These are phyloP conservation scores for Scytalidium sp. DNA, from an alignment of 2,329 filamentous ascomycete genomes.

Conservation along the genomic window DNA sequence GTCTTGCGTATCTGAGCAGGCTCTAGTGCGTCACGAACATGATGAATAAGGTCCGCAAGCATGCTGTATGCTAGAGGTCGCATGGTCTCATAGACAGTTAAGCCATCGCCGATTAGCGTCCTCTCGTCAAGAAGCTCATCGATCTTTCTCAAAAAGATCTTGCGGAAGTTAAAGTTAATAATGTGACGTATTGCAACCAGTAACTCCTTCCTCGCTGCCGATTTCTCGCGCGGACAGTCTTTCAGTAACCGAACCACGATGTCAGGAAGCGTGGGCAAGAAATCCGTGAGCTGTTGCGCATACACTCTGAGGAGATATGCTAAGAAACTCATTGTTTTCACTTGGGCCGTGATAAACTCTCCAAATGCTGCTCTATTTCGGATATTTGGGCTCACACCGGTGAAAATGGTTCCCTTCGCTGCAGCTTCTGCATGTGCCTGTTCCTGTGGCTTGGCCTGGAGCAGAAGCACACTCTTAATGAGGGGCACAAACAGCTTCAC, in stretches of 20 bases:
- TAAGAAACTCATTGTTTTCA: conserved; percentile 98
- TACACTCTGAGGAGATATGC: conserved; percentile 91
- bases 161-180: conserved; percentile 97
- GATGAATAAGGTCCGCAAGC: conserved; percentile 96
- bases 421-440: conserved; percentile 85
- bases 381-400: conserved; percentile 88
- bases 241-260: conserved; percentile 89
- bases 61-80: conserved; percentile 95
- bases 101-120: conserved; percentile 89
- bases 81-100: conserved; percentile 97
- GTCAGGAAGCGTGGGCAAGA: conserved; percentile 78
- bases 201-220: conserved; percentile 88
- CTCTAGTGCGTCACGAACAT: conserved; percentile 84
- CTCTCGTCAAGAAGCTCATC: conserved; percentile 92
- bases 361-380: conserved; percentile 93
- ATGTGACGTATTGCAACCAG: conserved; percentile 96
- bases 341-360: conserved; percentile 95
- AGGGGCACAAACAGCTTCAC: conserved; percentile 90
- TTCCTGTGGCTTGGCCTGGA: conserved; percentile 91
- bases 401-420: conserved; percentile 77
- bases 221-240: conserved; percentile 94
- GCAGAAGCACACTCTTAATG: conserved; percentile 83
- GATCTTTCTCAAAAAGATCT: conserved; percentile 92
- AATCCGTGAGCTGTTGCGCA: conserved; percentile 81
- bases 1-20: conserved; percentile 93